These are phyloP conservation scores for Monilinia aucupariae DNA, from an alignment of 2,329 filamentous ascomycete species.

Conservation along the genomic window DNA sequence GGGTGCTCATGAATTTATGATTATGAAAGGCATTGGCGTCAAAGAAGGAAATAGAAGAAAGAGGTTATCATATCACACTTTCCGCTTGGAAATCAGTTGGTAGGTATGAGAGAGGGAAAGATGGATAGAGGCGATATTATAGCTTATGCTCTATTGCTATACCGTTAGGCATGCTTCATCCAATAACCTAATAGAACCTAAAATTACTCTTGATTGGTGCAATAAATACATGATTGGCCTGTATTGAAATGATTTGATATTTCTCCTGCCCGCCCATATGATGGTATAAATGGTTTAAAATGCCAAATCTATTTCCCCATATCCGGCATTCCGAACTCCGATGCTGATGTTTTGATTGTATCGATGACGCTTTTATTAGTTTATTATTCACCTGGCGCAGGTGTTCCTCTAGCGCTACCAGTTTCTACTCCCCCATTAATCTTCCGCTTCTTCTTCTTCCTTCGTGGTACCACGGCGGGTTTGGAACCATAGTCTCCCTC, in stretches of 20 bases:
- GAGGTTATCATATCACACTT: not conserved
- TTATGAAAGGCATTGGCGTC: not conserved
- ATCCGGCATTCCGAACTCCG: not conserved
- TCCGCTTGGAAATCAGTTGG: slow-evolving; percentile 16
- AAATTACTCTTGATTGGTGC: not conserved
- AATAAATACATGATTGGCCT: not conserved
- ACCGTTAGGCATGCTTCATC: slow-evolving; percentile 1
- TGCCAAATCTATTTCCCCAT: not conserved
- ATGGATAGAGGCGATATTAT: slow-evolving; percentile 11
- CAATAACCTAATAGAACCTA: slow-evolving; percentile 15
- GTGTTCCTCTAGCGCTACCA: slow-evolving; percentile 55
- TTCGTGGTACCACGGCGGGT: slow-evolving; percentile 66
- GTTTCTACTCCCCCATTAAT: slow-evolving; percentile 51
- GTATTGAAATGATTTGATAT: not conserved
- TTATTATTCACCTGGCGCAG: slow-evolving; percentile 37
- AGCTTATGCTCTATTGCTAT: slow-evolving; percentile 16
- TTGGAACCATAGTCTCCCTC: slow-evolving; percentile 70
- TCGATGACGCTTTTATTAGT: not conserved
- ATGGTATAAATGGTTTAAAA: not conserved
- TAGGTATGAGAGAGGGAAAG: slow-evolving; percentile 2
- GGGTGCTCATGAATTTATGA: slow-evolving; percentile 1
- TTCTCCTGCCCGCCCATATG: not conserved
- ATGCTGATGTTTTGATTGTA: not conserved
- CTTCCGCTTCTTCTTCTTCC: slow-evolving; percentile 73
- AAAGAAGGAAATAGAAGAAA: not conserved